Conservation (phyloP, 768 basidiomycete genomes). For the Hericium rajendrae region DNA sequence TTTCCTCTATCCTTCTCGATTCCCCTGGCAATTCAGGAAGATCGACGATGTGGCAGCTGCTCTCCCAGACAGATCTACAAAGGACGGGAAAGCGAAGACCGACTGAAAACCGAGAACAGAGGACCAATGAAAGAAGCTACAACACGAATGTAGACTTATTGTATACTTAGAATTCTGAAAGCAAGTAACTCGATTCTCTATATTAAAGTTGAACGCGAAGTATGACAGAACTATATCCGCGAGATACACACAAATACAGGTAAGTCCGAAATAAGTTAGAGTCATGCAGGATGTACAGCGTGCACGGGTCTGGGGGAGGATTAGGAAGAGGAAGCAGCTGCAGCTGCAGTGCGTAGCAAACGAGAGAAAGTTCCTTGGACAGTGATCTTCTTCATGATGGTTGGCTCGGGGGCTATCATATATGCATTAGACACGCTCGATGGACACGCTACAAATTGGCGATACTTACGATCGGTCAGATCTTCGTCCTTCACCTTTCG, state of each 20-base stretch:
- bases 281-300: neutral
- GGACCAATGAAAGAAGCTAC: neutral
- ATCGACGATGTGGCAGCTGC: constrained; percentile 79
- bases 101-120: neutral
- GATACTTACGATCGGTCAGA: constrained; percentile 64
- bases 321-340: neutral
- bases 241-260: neutral
- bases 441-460: neutral
- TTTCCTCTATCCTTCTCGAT: constrained; percentile 90
- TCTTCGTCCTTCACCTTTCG: constrained; percentile 89
- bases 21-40: constrained; percentile 95
- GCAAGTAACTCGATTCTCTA: neutral
- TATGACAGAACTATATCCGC: neutral
- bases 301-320: neutral
- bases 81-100: constrained; percentile 11
- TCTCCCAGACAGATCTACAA: constrained; percentile 58
- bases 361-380: constrained; percentile 69
- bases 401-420: constrained; percentile 61
- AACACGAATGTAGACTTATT: no score
- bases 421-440: constrained; percentile 6
- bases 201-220: neutral
- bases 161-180: no score
- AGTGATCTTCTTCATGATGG: constrained; percentile 85
- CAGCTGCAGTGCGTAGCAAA: constrained; percentile 42
- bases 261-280: neutral